Evolutionary conservation across 2,329 filamentous ascomycete species (phyloP).

Genomic region (Diaporthe nobilis): DNA sequence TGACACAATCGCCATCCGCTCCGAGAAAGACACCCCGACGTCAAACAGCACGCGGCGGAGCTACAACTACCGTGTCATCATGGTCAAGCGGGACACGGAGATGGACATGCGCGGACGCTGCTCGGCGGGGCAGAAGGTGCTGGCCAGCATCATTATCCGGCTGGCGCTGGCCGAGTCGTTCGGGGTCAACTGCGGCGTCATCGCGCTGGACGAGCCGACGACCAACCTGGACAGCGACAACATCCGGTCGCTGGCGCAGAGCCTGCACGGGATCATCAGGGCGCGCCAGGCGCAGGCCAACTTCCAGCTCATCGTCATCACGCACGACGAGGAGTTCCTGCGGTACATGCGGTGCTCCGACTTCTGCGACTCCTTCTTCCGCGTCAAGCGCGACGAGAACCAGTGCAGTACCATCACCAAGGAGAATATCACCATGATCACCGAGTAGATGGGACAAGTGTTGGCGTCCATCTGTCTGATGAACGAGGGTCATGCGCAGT

Average conservation of each 20-base stretch:
- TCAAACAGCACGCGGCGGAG: conserved; percentile 75
- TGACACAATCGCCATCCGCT: conserved; percentile 95
- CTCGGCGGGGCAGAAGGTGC: conserved; percentile 95
- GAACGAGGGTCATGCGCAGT: neutral
- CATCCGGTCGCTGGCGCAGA: conserved; percentile 88
- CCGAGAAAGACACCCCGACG: conserved; percentile 81
- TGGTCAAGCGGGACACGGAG: conserved; percentile 97
- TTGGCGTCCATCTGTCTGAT: neutral
- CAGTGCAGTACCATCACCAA: conserved; percentile 91
- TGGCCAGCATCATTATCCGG: conserved; percentile 97
- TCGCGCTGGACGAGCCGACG: conserved; percentile 96
- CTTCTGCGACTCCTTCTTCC: conserved; percentile 92
- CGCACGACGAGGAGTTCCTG: conserved; percentile 97
- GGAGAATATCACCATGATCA: conserved; percentile 70
- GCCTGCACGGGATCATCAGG: conserved; percentile 89
- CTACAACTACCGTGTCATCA: conserved; percentile 98
- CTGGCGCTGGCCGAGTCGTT: conserved; percentile 97
- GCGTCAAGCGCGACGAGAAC: conserved; percentile 83
- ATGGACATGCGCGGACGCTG: conserved; percentile 99
- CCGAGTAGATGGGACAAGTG: conserved; percentile 46
- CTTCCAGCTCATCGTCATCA: conserved; percentile 98
- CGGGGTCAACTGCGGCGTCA: conserved; percentile 94
- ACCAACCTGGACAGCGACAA: conserved; percentile 97
- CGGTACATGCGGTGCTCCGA: conserved; percentile 94
- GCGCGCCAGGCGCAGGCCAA: conserved; percentile 88